Evolutionary conservation across 345 rosid species (phyloP), one percentile per base, ranked within the genome.

Genomic region (Hevea brasiliensis): DNA sequence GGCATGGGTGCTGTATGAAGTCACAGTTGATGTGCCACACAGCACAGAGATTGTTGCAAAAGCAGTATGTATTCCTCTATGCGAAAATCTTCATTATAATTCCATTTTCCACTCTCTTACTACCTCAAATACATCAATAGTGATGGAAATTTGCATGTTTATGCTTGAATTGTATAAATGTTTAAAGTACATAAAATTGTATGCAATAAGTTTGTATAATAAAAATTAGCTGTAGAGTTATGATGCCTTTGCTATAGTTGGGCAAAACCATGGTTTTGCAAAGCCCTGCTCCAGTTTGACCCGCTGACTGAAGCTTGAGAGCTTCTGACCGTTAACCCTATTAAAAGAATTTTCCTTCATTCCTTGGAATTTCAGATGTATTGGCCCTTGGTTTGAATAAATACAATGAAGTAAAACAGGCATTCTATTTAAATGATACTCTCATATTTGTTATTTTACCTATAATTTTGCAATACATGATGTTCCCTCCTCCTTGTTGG

Each of bases 1-100:
- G 98, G 95, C 98, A 3, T 94, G 98, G 98, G 97, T 91, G 79
- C 83, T 92, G 72, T 95, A 92, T 81, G 93, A 92, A 74, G 86
- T 85, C 79, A 79, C 82, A 9, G 82, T 91, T 74, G 91, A 91
- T 75, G 79, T 91, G 72, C 72, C 84, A 14, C 73, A 67, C 50
- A 75, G 62, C 62, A 85, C 91, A 0, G 88, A 90, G 77, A 90
- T 95, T 64, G 87, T 91, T 41, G 99, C 87, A 73, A 95, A 92
- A 93, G 96, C 97, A 82, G 99, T 93, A 89, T 10, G 81, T 80
- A 60, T 32, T 32, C 62, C 20, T 32, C 56, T 56, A 8, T 14
- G 24, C 4, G n/a, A 27, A 67, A 40, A 14, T 37, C 1, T 44
- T 15, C 47, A 14, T 24, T 15, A 50, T 59, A 42, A 13, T 40